A percentile compares a stretch with the other conserved stretches of the same genome.
phyloP scores from a whole-genome alignment of 768 basidiomycete genomes.

The Boletus pseudo-olivaceus region DNA sequence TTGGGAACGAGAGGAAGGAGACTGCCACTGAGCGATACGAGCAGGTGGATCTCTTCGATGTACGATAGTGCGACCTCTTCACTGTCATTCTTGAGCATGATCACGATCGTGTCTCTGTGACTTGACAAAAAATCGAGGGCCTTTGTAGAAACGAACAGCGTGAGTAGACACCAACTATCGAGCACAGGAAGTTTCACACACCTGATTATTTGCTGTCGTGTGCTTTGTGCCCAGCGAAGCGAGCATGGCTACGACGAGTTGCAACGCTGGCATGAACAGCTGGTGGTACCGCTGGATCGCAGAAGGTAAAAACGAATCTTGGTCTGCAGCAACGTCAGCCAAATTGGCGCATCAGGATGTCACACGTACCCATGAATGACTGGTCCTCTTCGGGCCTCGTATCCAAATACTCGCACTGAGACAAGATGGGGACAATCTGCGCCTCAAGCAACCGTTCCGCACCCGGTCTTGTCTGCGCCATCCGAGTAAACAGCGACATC shows the following conservation, averaged over 20 bases:
- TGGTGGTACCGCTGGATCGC: slow-evolving; percentile 90
- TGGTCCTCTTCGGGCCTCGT: slow-evolving; percentile 81
- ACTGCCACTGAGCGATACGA: slow-evolving; percentile 67
- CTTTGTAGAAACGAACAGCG: not conserved
- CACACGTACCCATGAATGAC: slow-evolving; percentile 66
- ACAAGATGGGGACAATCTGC: slow-evolving; percentile 67
- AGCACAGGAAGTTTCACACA: slow-evolving; percentile 20
- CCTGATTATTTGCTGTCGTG: slow-evolving; percentile 66
- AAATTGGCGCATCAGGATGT: not conserved
- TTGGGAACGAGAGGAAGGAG: slow-evolving; percentile 71
- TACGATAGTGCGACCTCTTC: slow-evolving; percentile 59
- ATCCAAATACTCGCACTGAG: slow-evolving; percentile 85
- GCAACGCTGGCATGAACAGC: slow-evolving; percentile 80
- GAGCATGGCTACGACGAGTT: slow-evolving; percentile 73
- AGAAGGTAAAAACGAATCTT: slow-evolving; percentile 83
- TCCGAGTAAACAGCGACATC: slow-evolving; percentile 82
- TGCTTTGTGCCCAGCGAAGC: slow-evolving; percentile 74
- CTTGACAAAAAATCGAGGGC: slow-evolving; percentile 72
- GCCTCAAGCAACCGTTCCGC: slow-evolving; percentile 82
- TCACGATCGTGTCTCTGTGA: slow-evolving; percentile 81
- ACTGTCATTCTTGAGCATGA: slow-evolving; percentile 74
- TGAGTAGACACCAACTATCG: not conserved
- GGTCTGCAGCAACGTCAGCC: slow-evolving; percentile 44
- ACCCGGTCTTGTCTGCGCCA: slow-evolving; percentile 78
- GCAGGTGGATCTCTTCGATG: slow-evolving; percentile 75